phyloP scores from a whole-genome alignment of 1,139 yeast species.

The Sugiyamaella pinicola region DNA sequence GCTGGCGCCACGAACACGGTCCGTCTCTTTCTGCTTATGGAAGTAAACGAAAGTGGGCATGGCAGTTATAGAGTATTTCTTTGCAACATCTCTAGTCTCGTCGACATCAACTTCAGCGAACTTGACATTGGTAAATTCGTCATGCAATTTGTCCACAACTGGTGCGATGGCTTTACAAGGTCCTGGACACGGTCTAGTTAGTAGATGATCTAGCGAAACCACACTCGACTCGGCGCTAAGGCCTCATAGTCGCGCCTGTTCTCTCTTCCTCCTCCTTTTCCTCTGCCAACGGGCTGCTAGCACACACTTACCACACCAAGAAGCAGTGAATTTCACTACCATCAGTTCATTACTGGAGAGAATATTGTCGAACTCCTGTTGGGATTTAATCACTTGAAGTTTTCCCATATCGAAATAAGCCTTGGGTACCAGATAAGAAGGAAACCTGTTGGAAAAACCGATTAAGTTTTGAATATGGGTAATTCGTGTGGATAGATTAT shows the following conservation, averaged over 20 bases:
- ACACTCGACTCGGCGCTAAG: no score
- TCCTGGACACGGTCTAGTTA: constrained; percentile 40
- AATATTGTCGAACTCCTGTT: constrained; percentile 26
- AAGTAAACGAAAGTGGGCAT: constrained; percentile 87
- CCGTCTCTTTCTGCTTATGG: constrained; percentile 64
- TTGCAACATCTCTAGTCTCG: constrained; percentile 57
- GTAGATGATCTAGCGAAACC: not conserved
- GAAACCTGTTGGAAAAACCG: no score
- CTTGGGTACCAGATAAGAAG: not conserved
- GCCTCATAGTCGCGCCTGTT: no score
- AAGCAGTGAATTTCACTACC: constrained; percentile 88
- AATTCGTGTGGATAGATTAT: not conserved
- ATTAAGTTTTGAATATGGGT: not conserved
- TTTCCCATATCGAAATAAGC: constrained; percentile 21
- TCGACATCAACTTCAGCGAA: constrained; percentile 79
- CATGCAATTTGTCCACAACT: constrained; percentile 61
- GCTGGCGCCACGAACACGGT: constrained; percentile 77
- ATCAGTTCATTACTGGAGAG: constrained; percentile 37
- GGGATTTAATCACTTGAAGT: constrained; percentile 24
- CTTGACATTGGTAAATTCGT: constrained; percentile 43
- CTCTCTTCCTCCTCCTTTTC: no score
- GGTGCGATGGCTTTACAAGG: constrained; percentile 97
- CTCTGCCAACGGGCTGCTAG: no score
- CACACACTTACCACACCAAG: constrained; percentile 74
- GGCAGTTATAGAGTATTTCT: constrained; percentile 68